Base-by-base conservation (phyloP, 2,329 filamentous ascomycete species). In the Grosmannia penicillata region DNA sequence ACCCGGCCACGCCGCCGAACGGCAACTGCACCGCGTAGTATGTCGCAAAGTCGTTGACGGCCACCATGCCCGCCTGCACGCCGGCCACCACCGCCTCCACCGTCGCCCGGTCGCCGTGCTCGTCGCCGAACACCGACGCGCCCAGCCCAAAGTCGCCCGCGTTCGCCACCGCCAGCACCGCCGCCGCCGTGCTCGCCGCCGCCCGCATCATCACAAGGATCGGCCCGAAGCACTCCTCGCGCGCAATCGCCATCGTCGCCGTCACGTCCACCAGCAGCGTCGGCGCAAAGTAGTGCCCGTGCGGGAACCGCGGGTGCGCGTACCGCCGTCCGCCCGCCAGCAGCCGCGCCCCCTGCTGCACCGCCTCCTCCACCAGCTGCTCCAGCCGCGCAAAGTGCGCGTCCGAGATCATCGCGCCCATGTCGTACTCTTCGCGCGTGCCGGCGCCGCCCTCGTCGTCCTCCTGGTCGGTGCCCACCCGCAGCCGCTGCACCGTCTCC, bases 21-120 rank as follows among this genome's bases (percentile, higher is more conserved):
- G 91, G 91, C 28, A 98, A 62, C 59, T 94, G 86, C 8, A 93
- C 87, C 37, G 89, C 85, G 54, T 98, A 98, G 57, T 78, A 95
- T 22, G 77, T 80, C 17, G 79, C 91, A 53, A 98, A 98, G 61
- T 98, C 91, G 56, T 98, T 98, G 48, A 98, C 74, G 19, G 85
- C 77, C 1, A 96, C 83, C 82, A 94, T 95, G 32, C 91, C 91
- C 0, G 82, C 77, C 45, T 79, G 74, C 37, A 95, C 68, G 19
- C 75, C 72, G 17, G 59, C 59, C 2, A 89, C 75, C 22, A 93
- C 74, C 14, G 62, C 62, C 14, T 69, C 58, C 1, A 94, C 64
- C 36, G 74, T n/a, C n/a, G n/a, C 68, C 2, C 65, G 63, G 40
- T 72, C 68, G 22, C 60, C 56, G 37, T 21, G 14, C 43, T 78